Base-by-base conservation (phyloP, 371 early-diverging fungal genomes). In the Funneliformis caledonium region DNA sequence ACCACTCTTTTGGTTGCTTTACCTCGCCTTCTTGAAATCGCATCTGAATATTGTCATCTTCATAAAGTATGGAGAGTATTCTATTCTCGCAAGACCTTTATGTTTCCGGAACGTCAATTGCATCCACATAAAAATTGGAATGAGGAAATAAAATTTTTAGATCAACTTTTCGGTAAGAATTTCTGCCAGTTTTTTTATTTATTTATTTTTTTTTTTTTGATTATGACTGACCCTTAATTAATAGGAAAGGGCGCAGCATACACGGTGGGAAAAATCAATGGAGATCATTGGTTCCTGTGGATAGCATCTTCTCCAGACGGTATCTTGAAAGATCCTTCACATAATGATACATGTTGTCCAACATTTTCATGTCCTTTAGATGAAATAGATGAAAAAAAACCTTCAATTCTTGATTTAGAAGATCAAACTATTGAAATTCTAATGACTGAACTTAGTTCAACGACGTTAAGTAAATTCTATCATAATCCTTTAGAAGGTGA, bases 241-340 rank as follows among this genome's bases (percentile, higher is more conserved):
- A 50, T 83, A 89, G 91, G 91, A 14, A 87, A 89, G 72, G 95
- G 94, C 7, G 89, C 94, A 1, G 95, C 96, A 1, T 98, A 98
- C 83, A 93, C 93, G 77, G 92, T 98, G 77, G 99, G 99, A 45
- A 96, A 95, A 80, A 91, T 94, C 80, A 95, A 94, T 83, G 93
- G 93, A 26, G 97, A 97, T 79, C 97, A 97, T 86, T 98, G 99
- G 99, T 93, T 96, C 85, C 87, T 96, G 50, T 98, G 97, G 85
- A 83, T 94, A 82, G 93, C 93, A 47, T 89, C 92, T 22, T 95
- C 95, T 50, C 86, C 86, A 48, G 87, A 90, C 75, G 89, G 88
- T 70, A 80, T 81, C 33, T 48, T 83, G 19, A 37, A 12, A 82
- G 82, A 14, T 81, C 80, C 47, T 83, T 82, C 22, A 83, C 80